Percentiles rank a stretch among this genome's conserved stretches.
Evolutionary conservation across 176 grass and related monocot species (phyloP).

Genomic region (Oryza glumipatula): DNA sequence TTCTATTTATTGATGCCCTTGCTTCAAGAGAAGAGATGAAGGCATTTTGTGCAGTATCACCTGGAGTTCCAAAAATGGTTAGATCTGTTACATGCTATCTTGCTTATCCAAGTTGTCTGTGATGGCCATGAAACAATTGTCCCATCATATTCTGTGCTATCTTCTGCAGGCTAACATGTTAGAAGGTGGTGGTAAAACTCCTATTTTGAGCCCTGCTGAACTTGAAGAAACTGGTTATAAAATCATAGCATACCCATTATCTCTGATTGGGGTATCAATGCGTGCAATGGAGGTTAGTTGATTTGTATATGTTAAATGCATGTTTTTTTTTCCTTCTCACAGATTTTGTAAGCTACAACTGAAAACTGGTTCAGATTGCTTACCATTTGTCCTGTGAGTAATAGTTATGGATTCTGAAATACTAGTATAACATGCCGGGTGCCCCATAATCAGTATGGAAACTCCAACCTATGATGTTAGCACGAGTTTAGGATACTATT

Average conservation of each 20-base stretch:
- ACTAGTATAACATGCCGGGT: background rate
- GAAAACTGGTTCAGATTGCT: background rate
- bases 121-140: background rate
- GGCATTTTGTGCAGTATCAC: slow-evolving; percentile 71
- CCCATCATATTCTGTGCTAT: slow-evolving; percentile 18
- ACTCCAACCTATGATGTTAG: background rate
- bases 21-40: slow-evolving; percentile 94
- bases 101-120: slow-evolving; percentile 23
- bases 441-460: background rate
- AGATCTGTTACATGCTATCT: slow-evolving; percentile 18
- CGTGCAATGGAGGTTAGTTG: slow-evolving; percentile 95
- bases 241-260: slow-evolving; percentile 81
- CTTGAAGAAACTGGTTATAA: slow-evolving; percentile 91
- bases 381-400: background rate
- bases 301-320: background rate
- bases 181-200: slow-evolving; percentile 97
- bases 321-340: background rate
- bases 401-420: background rate
- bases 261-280: slow-evolving; percentile 90
- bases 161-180: slow-evolving; percentile 90
- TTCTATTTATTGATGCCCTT: slow-evolving; percentile 93
- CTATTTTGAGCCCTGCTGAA: slow-evolving; percentile 85
- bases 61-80: slow-evolving; percentile 97
- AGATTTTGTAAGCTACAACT: background rate
- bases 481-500: background rate